These are phyloP conservation scores for Elaphomyces granulatus DNA, from an alignment of 495 filamentous ascomycete species.

Conservation along the genomic window DNA sequence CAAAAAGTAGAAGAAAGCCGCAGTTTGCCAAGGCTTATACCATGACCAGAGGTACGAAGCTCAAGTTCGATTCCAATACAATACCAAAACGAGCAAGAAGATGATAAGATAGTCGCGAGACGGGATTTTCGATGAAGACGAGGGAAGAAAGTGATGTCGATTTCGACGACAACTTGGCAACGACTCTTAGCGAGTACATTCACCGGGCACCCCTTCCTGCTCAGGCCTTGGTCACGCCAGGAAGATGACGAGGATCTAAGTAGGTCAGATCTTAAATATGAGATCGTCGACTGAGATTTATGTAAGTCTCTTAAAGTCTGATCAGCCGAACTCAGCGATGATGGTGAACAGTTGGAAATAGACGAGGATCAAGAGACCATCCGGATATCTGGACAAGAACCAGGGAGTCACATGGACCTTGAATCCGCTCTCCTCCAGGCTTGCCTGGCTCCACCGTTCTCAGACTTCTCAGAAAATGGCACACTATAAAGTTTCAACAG, in stretches of 20 bases:
- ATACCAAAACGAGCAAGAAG: slow-evolving; percentile 6
- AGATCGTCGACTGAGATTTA: not conserved
- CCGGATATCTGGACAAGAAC: not conserved
- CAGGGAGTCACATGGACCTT: not conserved
- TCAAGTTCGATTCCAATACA: too few species aligned
- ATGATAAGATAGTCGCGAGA: slow-evolving; percentile 2
- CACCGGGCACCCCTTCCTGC: not conserved
- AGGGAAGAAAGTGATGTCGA: slow-evolving; percentile 14
- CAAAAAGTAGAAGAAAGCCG: slow-evolving; percentile 7
- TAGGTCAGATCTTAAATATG: not conserved
- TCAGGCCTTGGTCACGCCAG: too few species aligned
- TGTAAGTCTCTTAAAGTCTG: not conserved
- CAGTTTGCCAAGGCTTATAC: slow-evolving; percentile 8
- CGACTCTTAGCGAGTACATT: not conserved
- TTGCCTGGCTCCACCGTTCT: not conserved
- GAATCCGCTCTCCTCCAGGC: not conserved
- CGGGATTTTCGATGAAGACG: slow-evolving; percentile 3
- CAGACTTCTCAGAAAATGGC: not conserved
- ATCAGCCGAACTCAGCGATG: not conserved
- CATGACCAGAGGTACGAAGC: slow-evolving; percentile 5
- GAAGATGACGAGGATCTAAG: not conserved
- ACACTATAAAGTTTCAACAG: not conserved
- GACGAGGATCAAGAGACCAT: not conserved
- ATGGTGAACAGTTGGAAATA: not conserved
- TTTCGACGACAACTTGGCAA: slow-evolving; percentile 12